These are phyloP conservation scores for Volvariella volvacea DNA, from an alignment of 1,284 basidiomycete genomes.

Conservation along the genomic window DNA sequence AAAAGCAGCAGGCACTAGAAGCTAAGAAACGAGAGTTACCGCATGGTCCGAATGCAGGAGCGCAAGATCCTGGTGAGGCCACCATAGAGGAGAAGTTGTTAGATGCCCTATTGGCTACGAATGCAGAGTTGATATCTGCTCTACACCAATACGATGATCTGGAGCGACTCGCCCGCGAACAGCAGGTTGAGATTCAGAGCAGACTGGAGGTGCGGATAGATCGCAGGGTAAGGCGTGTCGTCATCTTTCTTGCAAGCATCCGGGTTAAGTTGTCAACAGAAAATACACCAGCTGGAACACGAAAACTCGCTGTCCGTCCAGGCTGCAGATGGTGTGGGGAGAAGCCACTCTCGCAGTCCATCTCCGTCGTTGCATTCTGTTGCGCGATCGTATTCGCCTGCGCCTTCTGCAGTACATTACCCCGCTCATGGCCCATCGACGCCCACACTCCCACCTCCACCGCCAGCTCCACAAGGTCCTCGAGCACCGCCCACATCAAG, in stretches of 20 bases:
- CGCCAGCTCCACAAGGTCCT: slow-evolving; percentile 61
- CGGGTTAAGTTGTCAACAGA: background rate
- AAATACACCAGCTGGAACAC: slow-evolving; percentile 25
- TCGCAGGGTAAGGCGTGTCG: slow-evolving; percentile 38
- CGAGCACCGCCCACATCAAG: slow-evolving; percentile 48
- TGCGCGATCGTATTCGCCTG: slow-evolving; percentile 11
- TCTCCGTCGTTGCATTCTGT: slow-evolving; percentile 15
- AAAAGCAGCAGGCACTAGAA: slow-evolving; percentile 18
- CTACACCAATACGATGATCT: slow-evolving; percentile 55
- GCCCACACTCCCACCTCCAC: slow-evolving; percentile 30
- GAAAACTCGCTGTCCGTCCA: slow-evolving; percentile 14
- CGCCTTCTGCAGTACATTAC: slow-evolving; percentile 18
- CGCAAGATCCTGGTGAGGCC: slow-evolving; percentile 31
- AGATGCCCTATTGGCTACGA: slow-evolving; percentile 57
- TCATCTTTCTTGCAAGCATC: background rate
- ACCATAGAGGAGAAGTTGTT: slow-evolving; percentile 60
- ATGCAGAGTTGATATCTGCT: slow-evolving; percentile 39
- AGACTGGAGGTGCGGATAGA: slow-evolving; percentile 50
- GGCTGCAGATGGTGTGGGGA: slow-evolving; percentile 3
- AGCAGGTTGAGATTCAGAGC: slow-evolving; percentile 55
- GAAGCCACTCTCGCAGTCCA: slow-evolving; percentile 14
- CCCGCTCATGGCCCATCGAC: slow-evolving; percentile 12
- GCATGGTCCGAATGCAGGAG: slow-evolving; percentile 6
- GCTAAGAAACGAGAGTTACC: background rate
- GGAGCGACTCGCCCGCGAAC: slow-evolving; percentile 57